Evolutionary conservation across 2,329 filamentous ascomycete species (phyloP), one percentile per base, ranked within the genome.

Genomic region (Xylariales sp.): DNA sequence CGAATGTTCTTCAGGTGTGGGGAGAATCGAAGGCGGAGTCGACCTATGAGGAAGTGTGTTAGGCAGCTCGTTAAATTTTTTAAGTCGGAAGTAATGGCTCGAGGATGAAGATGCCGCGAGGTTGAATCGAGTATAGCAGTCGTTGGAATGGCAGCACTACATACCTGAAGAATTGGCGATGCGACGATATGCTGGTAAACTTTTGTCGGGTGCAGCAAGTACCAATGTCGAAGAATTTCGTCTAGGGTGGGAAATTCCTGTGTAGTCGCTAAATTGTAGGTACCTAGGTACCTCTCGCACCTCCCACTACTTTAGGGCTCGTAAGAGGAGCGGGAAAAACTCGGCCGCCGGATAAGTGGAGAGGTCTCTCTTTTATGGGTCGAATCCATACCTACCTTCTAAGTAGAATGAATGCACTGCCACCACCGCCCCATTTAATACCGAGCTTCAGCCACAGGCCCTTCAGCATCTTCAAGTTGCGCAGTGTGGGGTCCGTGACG

Each of bases 1-100:
- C 85, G 84, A 83, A 83, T 79, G 81, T 82, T 73, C 72, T 75
- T 77, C 75, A 76, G 76, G 81, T 78, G 74, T 72, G 73, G 80
- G 79, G 79, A 80, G 58, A 67, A 79, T 80, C 80, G 79, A 81
- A 82, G 81, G 68, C 72, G 67, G 72, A 71, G 71, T 73, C 72
- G 74, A 72, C 74, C 76, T 76, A 68, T 14, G 56, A 56, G 45
- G 56, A 45, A 64, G 56, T 30, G 36, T 43, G 65, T 67, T 67
- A 71, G 57, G 60, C 52, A 54, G 36, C 32, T 49, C 36, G 14
- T 43, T 7, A 39, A 54, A 54, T 43, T n/a, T 16, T 41, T 48
- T 36, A 18, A 30, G 46, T 43, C n/a, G 4, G 4, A 36, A 45
- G 3, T 32, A 16, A 48, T 28, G 10, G 45, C 34, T 45, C 9